phyloP scores from a whole-genome alignment of 306 rosid species.

The Crataegus laevigata region DNA sequence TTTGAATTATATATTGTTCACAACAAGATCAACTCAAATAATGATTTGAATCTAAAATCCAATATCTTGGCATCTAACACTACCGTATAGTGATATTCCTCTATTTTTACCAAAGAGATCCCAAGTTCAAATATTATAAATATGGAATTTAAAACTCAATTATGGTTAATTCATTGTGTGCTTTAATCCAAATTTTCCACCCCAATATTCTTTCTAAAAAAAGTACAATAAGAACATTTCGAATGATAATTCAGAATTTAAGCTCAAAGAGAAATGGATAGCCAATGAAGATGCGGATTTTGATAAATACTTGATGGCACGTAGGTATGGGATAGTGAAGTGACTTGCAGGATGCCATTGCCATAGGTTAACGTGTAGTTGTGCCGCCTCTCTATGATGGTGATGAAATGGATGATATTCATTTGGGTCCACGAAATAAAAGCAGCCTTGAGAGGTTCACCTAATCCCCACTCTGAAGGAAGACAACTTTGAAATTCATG shows the following conservation, averaged over 20 bases:
- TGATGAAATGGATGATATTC: conserved; percentile 9
- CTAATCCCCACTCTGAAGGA: neutral
- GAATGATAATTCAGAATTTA: neutral
- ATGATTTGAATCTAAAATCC: neutral
- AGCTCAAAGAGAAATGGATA: neutral
- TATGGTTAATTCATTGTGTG: too few species aligned
- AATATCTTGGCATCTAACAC: neutral
- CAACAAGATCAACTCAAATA: neutral
- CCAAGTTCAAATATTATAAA: too few species aligned
- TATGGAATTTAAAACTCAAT: too few species aligned
- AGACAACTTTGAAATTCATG: neutral
- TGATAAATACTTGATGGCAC: neutral
- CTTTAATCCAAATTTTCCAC: too few species aligned
- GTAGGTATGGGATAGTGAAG: neutral
- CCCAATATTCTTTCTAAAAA: too few species aligned
- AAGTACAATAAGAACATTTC: neutral
- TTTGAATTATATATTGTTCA: too few species aligned
- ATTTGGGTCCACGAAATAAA: conserved; percentile 14
- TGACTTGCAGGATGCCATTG: neutral
- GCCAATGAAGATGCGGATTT: neutral
- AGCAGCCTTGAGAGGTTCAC: conserved; percentile 10
- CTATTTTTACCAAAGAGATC: too few species aligned
- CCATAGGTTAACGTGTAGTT: conserved; percentile 11
- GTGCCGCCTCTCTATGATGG: conserved; percentile 5
- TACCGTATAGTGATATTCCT: too few species aligned